A percentile compares a stretch with the other conserved stretches of the same genome.
Evolutionary conservation across 805 yeast genomes (phyloP).

Genomic region (Ogataea neopini): DNA sequence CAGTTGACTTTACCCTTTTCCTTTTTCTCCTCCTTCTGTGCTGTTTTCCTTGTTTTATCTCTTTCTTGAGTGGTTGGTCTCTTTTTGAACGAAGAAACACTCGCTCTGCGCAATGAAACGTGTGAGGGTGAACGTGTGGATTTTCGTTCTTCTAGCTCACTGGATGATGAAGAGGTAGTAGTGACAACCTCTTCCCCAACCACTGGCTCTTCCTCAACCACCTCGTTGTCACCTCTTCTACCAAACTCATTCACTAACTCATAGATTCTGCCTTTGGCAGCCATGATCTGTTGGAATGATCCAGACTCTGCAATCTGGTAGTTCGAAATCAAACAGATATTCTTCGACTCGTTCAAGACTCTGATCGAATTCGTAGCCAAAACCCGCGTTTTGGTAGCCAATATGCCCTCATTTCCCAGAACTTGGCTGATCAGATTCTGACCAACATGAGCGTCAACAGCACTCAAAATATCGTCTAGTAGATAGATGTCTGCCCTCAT

Average conservation of each 20-base stretch:
- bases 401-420: constrained; percentile 37
- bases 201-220: neutral
- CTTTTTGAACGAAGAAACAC: constrained; percentile 59
- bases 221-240: constrained; percentile 4
- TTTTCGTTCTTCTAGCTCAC: constrained; percentile 7
- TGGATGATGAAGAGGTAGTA: neutral
- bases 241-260: constrained; percentile 43
- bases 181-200: neutral
- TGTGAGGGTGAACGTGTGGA: constrained; percentile 21
- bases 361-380: constrained; percentile 60
- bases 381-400: constrained; percentile 46
- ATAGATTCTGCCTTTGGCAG: constrained; percentile 30
- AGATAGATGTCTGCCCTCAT: constrained; percentile 90
- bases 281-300: constrained; percentile 43
- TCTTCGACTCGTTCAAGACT: constrained; percentile 57
- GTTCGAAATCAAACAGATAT: constrained; percentile 57
- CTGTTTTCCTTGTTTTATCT: constrained; percentile 37
- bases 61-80: constrained; percentile 30
- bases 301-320: constrained; percentile 58
- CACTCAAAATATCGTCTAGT: constrained; percentile 90
- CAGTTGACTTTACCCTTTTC: constrained; percentile 61
- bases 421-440: constrained; percentile 71
- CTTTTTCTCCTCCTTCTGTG: constrained; percentile 52
- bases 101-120: constrained; percentile 54
- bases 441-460: constrained; percentile 97